Evolutionary conservation across 2,329 filamentous ascomycete species (phyloP), one percentile per base, ranked within the genome.

Genomic region (Ophiostoma sp.): DNA sequence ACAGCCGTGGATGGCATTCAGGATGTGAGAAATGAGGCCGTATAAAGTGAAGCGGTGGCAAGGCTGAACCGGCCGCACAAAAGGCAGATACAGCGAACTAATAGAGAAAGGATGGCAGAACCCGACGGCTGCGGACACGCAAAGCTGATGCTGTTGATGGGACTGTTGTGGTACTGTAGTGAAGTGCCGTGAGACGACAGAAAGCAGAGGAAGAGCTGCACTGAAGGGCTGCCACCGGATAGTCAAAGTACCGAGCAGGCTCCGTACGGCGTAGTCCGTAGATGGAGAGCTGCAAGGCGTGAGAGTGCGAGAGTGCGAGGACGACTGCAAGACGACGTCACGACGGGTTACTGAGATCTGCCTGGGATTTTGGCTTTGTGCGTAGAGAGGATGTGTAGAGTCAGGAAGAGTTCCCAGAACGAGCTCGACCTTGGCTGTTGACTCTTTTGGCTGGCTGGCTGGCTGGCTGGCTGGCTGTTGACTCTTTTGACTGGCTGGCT

Each of bases 41-140:
- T 60, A 60, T 60, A 18, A 38, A 60, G 55, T 55, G 45, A 18
- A 52, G n/a, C 55, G 9, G 55, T 60, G 55, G 55, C 55, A 60
- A 60, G 55, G 55, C 55, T 60, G 55, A 38, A 60, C 11, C 27
- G 27, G 27, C 27, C 27, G 27, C 27, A 27, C 27, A 27, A 27
- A 27, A 27, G 27, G 27, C 27, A 27, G 27, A 27, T 27, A 27
- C 27, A 27, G 27, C 27, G 27, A 1, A 27, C 27, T 27, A 27
- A 27, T 27, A 27, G 27, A 27, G 27, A 27, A 27, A 27, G 27
- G 55, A 27, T 27, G 49, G 49, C 49, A 36, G 27, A 60, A 38
- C 2, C 7, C 5, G 27, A 27, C 5, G 27, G 27, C 27, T 60
- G 27, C 55, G 55, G 27, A 60, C 27, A 60, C 27, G 2, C 12